Conservation (phyloP, 2,329 filamentous ascomycete genomes). For the Fusarium newnesense region DNA sequence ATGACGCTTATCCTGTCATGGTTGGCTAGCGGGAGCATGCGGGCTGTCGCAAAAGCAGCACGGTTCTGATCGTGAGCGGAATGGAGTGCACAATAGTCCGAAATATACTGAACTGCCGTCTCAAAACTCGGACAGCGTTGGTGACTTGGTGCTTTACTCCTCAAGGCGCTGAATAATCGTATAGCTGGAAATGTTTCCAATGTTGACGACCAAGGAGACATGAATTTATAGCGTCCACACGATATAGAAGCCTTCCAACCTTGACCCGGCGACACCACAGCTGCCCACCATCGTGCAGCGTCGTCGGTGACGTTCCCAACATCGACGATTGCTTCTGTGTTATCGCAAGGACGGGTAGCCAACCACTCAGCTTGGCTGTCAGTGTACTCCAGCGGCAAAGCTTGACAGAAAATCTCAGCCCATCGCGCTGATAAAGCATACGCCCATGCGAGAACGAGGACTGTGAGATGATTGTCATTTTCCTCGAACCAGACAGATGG, state of each 20-base stretch:
- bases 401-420: slow-evolving; percentile 17
- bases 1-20: not conserved
- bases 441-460: slow-evolving; percentile 29
- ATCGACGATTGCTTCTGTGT: not conserved
- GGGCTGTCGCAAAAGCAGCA: not conserved
- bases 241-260: not conserved
- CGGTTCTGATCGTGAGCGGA: not conserved
- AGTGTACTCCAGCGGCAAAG: not conserved
- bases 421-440: slow-evolving; percentile 28
- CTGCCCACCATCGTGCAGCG: not conserved
- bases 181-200: not conserved
- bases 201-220: not conserved
- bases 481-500: not conserved
- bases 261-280: not conserved
- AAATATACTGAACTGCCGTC: not conserved
- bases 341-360: not conserved
- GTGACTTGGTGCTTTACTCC: not conserved
- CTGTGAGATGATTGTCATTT: not conserved
- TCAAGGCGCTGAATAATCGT: not conserved
- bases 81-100: not conserved
- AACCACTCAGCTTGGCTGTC: not conserved
- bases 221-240: not conserved
- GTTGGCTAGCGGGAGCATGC: not conserved
- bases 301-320: not conserved
- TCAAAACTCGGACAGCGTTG: not conserved